A percentile compares a stretch with the other conserved stretches of the same genome.
Evolutionary conservation across 306 rosid species (phyloP).

Genomic region (Dryas alaskensis): DNA sequence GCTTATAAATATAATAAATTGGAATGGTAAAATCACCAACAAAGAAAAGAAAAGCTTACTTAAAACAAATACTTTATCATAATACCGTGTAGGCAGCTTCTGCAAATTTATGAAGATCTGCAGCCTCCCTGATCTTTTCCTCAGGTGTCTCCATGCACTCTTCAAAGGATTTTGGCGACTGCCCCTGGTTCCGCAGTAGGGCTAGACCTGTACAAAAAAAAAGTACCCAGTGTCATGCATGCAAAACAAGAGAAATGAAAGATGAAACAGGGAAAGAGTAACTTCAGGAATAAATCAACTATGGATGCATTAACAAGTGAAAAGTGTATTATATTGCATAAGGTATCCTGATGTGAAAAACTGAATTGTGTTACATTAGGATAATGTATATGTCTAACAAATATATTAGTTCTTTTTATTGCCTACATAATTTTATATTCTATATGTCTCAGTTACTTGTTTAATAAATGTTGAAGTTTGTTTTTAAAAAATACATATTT

Average conservation of each 20-base stretch:
- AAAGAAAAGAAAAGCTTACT: constrained; percentile 8
- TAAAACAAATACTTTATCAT: constrained; percentile 7
- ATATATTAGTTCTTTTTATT: too few relatives aligned
- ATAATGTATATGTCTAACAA: too few relatives aligned
- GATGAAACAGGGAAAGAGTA: constrained; percentile 4
- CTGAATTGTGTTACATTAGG: too few relatives aligned
- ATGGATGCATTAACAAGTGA: neutral
- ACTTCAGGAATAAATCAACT: constrained; percentile 3
- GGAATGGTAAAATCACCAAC: constrained; percentile 3
- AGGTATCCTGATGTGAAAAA: too few relatives aligned
- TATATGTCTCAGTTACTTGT: too few relatives aligned
- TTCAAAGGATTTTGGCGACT: constrained; percentile 40
- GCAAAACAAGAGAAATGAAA: constrained; percentile 1
- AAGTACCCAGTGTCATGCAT: constrained; percentile 18
- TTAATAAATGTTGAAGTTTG: too few relatives aligned
- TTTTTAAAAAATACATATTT: too few relatives aligned
- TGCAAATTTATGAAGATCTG: constrained; percentile 78
- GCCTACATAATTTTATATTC: too few relatives aligned
- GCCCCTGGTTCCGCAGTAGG: constrained; percentile 57
- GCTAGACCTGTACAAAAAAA: constrained; percentile 69
- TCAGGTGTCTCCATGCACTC: constrained; percentile 52
- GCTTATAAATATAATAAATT: constrained; percentile 9
- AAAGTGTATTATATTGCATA: neutral
- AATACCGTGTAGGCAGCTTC: constrained; percentile 96
- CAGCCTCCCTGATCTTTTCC: constrained; percentile 66